phyloP scores from a whole-genome alignment of 345 rosid species.

The Euclidium syriacum region DNA sequence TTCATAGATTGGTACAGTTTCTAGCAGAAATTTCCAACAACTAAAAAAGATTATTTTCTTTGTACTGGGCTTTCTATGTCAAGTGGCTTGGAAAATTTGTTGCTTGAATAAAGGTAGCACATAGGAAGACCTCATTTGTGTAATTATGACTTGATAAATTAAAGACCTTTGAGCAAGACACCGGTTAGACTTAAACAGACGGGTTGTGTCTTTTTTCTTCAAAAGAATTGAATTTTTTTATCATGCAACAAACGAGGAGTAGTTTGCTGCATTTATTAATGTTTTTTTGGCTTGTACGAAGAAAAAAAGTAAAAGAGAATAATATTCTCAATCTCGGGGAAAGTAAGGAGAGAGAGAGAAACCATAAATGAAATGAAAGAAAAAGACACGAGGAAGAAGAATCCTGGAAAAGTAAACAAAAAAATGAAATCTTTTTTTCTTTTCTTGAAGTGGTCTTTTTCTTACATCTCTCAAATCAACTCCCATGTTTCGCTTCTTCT shows the following conservation, averaged over 20 bases:
- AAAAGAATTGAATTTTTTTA: not conserved
- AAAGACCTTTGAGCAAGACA: no score
- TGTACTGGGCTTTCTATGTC: no score
- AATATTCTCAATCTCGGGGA: not conserved
- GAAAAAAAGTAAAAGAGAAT: not conserved
- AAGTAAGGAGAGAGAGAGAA: not conserved
- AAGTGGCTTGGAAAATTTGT: no score
- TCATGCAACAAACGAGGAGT: not conserved
- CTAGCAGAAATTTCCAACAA: not conserved
- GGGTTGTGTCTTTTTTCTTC: not conserved
- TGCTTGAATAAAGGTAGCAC: no score
- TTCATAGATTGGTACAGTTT: not conserved
- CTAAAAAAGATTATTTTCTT: no score
- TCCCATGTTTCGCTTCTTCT: constrained; percentile 21
- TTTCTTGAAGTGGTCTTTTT: not conserved
- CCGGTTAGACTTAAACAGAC: constrained; percentile 16
- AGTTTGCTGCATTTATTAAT: not conserved
- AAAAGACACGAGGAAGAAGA: constrained; percentile 23
- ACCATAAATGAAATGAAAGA: not conserved
- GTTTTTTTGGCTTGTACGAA: not conserved
- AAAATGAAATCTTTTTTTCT: not conserved
- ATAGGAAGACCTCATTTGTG: no score
- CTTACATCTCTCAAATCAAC: not conserved
- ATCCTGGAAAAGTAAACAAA: constrained; percentile 12
- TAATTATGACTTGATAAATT: no score